Base-by-base conservation (phyloP, 2,329 filamentous ascomycete species). In the Neonectria sp. region DNA sequence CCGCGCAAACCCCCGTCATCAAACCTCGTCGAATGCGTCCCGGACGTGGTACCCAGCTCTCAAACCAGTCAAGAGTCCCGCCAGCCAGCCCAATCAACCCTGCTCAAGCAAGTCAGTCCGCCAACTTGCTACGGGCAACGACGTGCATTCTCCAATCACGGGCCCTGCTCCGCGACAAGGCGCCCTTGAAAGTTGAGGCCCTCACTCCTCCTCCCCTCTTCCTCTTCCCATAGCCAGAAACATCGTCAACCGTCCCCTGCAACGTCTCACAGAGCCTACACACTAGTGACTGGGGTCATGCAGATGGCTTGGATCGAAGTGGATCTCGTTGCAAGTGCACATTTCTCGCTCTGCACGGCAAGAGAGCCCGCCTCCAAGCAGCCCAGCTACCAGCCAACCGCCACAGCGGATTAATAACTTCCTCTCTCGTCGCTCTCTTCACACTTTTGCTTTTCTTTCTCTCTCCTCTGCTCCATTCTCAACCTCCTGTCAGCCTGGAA, bases 321-420 rank as follows among this genome's bases (percentile, higher is more conserved):
- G 61, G 61, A 53, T 43, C 55, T 31, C 15, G 25, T 45, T 35
- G 49, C 48, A 51, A 51, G 48, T 51, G 49, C 29, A 24, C 51
- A 53, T 53, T 60, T 45, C 40, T 45, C 35, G 40, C 40, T 21
- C 63, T 25, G 63, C 63, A 37, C 57, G 55, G 55, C 55, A 27
- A 46, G 55, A 25, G 51, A 43, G 52, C 52, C 52, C 57, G 57
- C 46, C 53, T 37, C 33, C 60, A 56, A 55, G 8, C 57, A 65
- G 43, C 37, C 43, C 29, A 59, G 56, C n/a, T 21, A 31, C 43
- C 49, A 46, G 31, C 58, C 57, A 65, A 61, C 63, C 63, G 63
- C 63, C 53, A 61, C 63, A 33, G 37, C 48, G 59, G 58, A 60
- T 66, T 66, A 66, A 57, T 61, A 61, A 61, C 63, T 53, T 65